Conservation (phyloP, 2,329 filamentous ascomycete genomes). For the Passalora sequoiae region DNA sequence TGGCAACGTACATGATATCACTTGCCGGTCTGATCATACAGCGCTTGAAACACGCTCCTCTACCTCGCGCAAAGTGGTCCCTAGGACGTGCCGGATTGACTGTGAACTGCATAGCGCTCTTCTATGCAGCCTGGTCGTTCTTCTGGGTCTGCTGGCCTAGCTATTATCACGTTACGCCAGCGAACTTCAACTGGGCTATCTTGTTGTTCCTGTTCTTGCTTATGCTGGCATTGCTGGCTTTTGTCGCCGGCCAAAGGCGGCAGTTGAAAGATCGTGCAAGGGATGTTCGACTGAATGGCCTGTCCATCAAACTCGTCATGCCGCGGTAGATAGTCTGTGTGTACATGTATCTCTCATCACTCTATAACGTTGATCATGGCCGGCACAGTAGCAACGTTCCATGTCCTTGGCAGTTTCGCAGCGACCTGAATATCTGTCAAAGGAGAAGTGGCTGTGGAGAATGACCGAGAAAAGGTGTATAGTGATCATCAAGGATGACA, state of each 20-base stretch:
- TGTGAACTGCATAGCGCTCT: slow-evolving; percentile 35
- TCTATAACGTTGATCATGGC: too few species aligned
- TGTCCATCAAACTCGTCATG: neutral
- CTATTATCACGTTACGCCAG: slow-evolving; percentile 31
- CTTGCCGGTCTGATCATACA: slow-evolving; percentile 36
- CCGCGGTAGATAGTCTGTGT: neutral
- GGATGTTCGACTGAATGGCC: neutral
- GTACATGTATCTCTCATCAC: neutral
- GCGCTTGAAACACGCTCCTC: slow-evolving; percentile 32
- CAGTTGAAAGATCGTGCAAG: neutral
- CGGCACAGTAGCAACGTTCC: too few species aligned
- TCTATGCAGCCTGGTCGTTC: slow-evolving; percentile 34
- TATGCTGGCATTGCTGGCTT: slow-evolving; percentile 2
- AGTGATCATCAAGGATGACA: too few species aligned
- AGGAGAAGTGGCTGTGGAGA: too few species aligned
- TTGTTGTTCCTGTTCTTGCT: slow-evolving; percentile 37
- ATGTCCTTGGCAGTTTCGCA: too few species aligned
- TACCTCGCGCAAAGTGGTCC: slow-evolving; percentile 36
- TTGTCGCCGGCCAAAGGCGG: slow-evolving; percentile 1
- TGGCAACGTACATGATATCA: slow-evolving; percentile 40
- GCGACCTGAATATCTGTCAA: too few species aligned
- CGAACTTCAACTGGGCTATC: slow-evolving; percentile 50
- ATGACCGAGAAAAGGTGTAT: too few species aligned
- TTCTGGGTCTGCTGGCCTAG: slow-evolving; percentile 43
- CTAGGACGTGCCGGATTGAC: slow-evolving; percentile 36